A percentile compares a stretch with the other conserved stretches of the same genome.
Evolutionary conservation across 345 rosid genomes (phyloP).

Genomic region (Xanthoceras sorbifolium): DNA sequence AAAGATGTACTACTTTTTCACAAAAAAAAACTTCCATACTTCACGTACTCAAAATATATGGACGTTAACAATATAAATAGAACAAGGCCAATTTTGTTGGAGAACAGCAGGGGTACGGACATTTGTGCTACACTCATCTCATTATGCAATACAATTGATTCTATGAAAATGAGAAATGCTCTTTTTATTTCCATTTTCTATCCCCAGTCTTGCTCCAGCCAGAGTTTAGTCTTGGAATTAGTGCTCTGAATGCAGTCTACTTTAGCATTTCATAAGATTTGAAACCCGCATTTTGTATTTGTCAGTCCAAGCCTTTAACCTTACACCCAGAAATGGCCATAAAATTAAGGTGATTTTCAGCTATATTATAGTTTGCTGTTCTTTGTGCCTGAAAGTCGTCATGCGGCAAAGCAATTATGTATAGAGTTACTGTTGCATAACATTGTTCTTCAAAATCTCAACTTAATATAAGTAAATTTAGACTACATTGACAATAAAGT

Average conservation of each 20-base stretch:
- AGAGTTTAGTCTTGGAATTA: background rate
- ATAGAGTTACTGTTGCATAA: conserved; percentile 2
- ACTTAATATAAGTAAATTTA: background rate
- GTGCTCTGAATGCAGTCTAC: background rate
- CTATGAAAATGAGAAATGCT: background rate
- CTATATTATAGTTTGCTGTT: background rate
- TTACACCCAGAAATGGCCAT: background rate
- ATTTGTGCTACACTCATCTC: background rate
- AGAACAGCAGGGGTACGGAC: background rate
- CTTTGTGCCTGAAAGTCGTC: background rate
- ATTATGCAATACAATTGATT: background rate
- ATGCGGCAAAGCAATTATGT: background rate
- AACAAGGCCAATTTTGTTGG: background rate
- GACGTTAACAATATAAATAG: background rate
- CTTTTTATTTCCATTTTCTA: background rate
- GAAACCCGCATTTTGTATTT: background rate
- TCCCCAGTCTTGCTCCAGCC: background rate
- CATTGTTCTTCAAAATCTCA: background rate
- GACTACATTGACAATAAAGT: background rate
- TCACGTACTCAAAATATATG: background rate
- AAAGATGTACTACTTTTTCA: too few relatives aligned
- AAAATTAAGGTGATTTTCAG: background rate
- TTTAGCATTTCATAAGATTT: background rate
- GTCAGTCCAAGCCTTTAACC: background rate
- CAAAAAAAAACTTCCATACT: background rate